These are phyloP conservation scores for Coemansia brasiliensis DNA, from an alignment of 192 early-diverging fungal genomes.

Conservation along the genomic window DNA sequence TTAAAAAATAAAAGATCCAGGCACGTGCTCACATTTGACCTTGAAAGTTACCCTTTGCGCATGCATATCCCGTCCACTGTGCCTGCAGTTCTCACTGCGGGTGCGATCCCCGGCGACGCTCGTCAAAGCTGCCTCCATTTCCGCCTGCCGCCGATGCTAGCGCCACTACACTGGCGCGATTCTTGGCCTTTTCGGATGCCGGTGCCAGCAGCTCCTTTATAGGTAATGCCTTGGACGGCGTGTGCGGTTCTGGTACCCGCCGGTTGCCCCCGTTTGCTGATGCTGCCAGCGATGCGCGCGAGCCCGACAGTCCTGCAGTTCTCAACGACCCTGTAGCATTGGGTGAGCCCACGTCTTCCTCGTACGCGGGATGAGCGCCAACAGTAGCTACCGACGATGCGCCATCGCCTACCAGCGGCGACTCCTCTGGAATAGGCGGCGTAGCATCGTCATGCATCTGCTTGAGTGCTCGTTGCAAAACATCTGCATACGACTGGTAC, in stretches of 20 bases:
- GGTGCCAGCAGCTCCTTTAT: constrained; percentile 55
- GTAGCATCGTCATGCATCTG: constrained; percentile 52
- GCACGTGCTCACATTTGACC: too few relatives aligned
- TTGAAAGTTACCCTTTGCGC: too few relatives aligned
- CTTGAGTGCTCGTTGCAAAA: constrained; percentile 64
- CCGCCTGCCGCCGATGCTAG: neutral
- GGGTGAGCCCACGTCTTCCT: neutral
- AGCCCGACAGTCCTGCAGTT: constrained; percentile 13
- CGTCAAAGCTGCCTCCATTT: neutral
- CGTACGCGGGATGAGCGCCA: constrained; percentile 1
- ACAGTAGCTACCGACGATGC: constrained; percentile 16
- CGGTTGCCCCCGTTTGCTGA: neutral
- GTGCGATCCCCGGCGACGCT: constrained; percentile 21
- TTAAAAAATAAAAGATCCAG: too few relatives aligned
- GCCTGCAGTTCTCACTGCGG: neutral
- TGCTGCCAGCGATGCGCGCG: constrained; percentile 35
- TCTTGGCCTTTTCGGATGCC: constrained; percentile 43
- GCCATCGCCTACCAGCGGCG: constrained; percentile 8
- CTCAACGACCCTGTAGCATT: constrained; percentile 5
- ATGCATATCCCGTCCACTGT: too few relatives aligned
- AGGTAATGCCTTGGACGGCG: constrained; percentile 47
- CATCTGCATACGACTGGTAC: constrained; percentile 77
- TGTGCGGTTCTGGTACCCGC: constrained; percentile 20
- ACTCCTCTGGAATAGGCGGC: constrained; percentile 46
- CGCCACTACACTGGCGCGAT: constrained; percentile 40